A percentile compares a stretch with the other conserved stretches of the same genome.
Evolutionary conservation across 768 basidiomycete genomes (phyloP).

Genomic region (Rhodosporidiobolus sp.): DNA sequence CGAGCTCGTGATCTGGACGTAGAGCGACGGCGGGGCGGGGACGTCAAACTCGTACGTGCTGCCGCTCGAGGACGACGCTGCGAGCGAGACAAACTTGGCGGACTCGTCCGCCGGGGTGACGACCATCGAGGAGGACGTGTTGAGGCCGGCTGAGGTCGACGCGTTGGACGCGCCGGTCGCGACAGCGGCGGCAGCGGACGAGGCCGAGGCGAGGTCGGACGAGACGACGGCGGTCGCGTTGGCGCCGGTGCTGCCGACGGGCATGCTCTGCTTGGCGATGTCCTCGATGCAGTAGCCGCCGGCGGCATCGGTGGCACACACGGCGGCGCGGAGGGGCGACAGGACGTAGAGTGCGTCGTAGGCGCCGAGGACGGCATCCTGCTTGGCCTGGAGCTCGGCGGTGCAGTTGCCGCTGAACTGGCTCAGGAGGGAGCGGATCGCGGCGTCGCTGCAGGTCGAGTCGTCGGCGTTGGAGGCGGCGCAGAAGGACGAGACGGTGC

Average conservation of each 20-base stretch:
- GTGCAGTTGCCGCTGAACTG: conserved; percentile 69
- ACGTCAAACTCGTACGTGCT: conserved; percentile 38
- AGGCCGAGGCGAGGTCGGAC: conserved; percentile 42
- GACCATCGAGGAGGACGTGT: conserved; percentile 16
- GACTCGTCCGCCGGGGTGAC: conserved; percentile 7
- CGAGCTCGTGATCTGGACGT: conserved; percentile 21
- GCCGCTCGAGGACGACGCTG: conserved; percentile 26
- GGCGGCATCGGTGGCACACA: conserved; percentile 75
- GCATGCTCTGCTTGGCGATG: conserved; percentile 49
- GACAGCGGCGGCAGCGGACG: conserved; percentile 11
- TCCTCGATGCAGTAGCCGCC: conserved; percentile 64
- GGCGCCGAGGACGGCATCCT: conserved; percentile 49
- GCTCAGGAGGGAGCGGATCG: conserved; percentile 63
- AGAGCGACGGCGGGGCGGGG: conserved; percentile 19
- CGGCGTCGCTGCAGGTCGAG: conserved; percentile 56
- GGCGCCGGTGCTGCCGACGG: conserved; percentile 40
- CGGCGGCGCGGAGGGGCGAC: conserved; percentile 61
- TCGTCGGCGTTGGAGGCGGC: conserved; percentile 53
- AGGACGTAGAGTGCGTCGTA: conserved; percentile 82
- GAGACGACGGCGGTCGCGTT: conserved; percentile 1
- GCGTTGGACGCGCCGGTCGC: conserved; percentile 41
- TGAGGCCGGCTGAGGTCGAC: conserved; percentile 46
- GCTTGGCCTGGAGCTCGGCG: conserved; percentile 60
- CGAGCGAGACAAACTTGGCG: conserved; percentile 23
- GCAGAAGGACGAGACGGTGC: conserved; percentile 44